Base-by-base conservation (phyloP, 2,329 filamentous ascomycete genomes). In the Sclerotinia subarctica region DNA sequence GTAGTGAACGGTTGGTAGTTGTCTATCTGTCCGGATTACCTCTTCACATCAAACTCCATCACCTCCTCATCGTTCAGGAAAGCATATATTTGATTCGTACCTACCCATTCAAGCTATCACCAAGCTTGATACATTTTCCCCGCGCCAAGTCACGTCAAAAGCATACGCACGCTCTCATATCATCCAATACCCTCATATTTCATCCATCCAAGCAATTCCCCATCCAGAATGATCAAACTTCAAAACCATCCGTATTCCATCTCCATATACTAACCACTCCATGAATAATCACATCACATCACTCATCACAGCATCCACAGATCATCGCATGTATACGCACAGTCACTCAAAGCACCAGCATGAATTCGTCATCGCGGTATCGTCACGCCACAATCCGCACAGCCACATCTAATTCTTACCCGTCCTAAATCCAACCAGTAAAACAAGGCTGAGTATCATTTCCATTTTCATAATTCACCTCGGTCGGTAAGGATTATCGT, bases 131-230 rank as follows among this genome's bases (percentile, higher is more conserved):
- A 19, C 29, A 29, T 1, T 57, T 32, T 19, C 49, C 54, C 54
- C 54, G n/a, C 54, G 54, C 54, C 54, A 57, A 57, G 54, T 57
- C 32, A 57, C 17, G 32, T 57, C 54, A 57, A 42, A 57, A 42
- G 53, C 53, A 56, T 56, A 56, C 29, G 53, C 13, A n/a, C 35
- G 53, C 26, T 32, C 26, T 2, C 38, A 42, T 42, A 42, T 10
- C 13, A 35, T 35, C 35, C 35, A 35, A 35, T 35, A 26, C 35
- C 24, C 24, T 32, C 17, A 53, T 19, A 29, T 13, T 32, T 29
- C 52, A 35, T 29, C 19, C 47, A 51, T n/a, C 11, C 52, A 47
- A 7, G 21, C 17, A 21, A 8, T 35, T 54, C 52, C 10, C 11
- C 2, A 54, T n/a, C 29, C 1, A 29, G 52, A 11, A 35, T 54